A percentile compares a stretch with the other conserved stretches of the same genome.
Evolutionary conservation across 176 grass and related monocot genomes (phyloP).

Genomic region (Themeda triandra): DNA sequence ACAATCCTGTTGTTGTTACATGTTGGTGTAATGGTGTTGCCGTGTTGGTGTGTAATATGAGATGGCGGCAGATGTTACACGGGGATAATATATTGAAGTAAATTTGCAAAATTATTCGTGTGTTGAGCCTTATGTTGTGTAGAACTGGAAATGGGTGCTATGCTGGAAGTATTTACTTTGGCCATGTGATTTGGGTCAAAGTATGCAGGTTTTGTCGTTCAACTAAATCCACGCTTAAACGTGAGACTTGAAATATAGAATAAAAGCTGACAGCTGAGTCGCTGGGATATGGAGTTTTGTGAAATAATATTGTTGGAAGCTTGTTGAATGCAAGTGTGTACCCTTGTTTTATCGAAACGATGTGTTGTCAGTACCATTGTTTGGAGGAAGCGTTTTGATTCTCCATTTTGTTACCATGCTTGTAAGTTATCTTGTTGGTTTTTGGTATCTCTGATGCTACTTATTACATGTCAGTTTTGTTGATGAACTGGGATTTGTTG

Average conservation of each 20-base stretch:
- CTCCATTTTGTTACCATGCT: background rate
- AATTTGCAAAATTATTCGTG: background rate
- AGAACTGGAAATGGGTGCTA: background rate
- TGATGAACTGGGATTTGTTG: no score
- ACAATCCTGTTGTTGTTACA: background rate
- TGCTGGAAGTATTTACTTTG: background rate
- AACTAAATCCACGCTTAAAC: background rate
- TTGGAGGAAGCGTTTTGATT: background rate
- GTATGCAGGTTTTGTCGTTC: background rate
- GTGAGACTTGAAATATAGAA: background rate
- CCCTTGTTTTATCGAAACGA: background rate
- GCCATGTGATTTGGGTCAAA: background rate
- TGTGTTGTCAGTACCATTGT: background rate
- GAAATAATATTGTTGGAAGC: background rate
- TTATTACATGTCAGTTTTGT: background rate
- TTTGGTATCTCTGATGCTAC: background rate
- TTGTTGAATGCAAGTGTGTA: background rate
- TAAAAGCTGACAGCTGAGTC: background rate
- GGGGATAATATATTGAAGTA: background rate
- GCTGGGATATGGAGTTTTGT: background rate
- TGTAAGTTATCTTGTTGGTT: background rate
- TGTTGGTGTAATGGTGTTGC: background rate
- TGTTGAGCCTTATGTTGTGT: background rate
- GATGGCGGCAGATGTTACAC: background rate
- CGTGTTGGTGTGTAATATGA: background rate